Conservation (phyloP, 495 filamentous ascomycete species). For the Glarea lozoyensis region DNA sequence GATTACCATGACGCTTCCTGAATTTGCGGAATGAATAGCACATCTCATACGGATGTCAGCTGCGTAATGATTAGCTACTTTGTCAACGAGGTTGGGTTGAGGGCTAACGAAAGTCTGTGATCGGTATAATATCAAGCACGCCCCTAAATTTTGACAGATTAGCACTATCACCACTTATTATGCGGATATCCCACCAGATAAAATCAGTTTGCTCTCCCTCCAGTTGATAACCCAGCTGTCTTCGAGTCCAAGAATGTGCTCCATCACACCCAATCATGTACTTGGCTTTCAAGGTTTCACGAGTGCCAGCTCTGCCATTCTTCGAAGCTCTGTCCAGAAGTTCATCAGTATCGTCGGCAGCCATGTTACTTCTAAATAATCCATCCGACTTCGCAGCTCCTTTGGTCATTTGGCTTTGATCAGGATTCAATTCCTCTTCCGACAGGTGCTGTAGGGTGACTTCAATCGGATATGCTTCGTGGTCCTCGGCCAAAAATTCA, state of each 20-base stretch:
- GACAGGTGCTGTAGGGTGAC: conserved; percentile 36
- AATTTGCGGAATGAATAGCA: conserved; percentile 54
- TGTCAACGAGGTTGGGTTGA: background rate
- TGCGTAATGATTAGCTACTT: background rate
- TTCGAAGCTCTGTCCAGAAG: conserved; percentile 28
- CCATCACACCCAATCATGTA: conserved; percentile 65
- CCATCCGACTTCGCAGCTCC: conserved; percentile 32
- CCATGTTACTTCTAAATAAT: conserved; percentile 40
- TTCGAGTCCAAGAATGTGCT: conserved; percentile 52
- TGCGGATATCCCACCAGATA: conserved; percentile 37
- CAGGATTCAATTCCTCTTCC: conserved; percentile 35
- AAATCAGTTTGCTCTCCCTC: conserved; percentile 56
- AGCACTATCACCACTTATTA: background rate
- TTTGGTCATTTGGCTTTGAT: conserved; percentile 31
- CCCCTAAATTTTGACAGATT: conserved; percentile 23
- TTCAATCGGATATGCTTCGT: conserved; percentile 42
- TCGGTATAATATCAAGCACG: conserved; percentile 55
- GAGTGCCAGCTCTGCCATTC: conserved; percentile 22
- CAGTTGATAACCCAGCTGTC: conserved; percentile 47
- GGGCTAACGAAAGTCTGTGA: conserved; percentile 53
- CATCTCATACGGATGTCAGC: conserved; percentile 60
- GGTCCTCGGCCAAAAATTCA: conserved; percentile 29
- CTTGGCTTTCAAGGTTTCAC: conserved; percentile 43
- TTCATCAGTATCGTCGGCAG: conserved; percentile 47
- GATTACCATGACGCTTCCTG: conserved; percentile 59